Conservation (phyloP, 2,329 filamentous ascomycete species). For the Fusarium haematococcum region DNA sequence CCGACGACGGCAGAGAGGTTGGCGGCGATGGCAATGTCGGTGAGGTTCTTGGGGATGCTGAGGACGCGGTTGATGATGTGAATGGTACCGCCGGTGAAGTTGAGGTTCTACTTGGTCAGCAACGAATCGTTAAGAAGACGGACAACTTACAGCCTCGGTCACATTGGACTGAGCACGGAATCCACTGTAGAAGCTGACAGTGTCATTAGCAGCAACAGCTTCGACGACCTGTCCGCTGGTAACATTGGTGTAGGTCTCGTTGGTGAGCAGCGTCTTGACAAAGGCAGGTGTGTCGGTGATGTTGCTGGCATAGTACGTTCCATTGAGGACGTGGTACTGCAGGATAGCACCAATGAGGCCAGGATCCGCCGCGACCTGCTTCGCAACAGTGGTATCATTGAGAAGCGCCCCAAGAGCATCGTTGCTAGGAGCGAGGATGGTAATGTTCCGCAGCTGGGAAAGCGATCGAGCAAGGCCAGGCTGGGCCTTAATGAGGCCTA, state of each 20-base stretch:
- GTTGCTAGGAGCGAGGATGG: slow-evolving; percentile 67
- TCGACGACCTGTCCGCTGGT: slow-evolving; percentile 59
- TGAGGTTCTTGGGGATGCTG: slow-evolving; percentile 48
- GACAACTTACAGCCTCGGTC: slow-evolving; percentile 44
- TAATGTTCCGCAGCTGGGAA: slow-evolving; percentile 33
- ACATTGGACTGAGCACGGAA: slow-evolving; percentile 54
- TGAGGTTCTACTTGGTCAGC: slow-evolving; percentile 50
- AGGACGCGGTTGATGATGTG: slow-evolving; percentile 63
- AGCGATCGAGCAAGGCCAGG: slow-evolving; percentile 33
- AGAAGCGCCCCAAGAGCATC: slow-evolving; percentile 63
- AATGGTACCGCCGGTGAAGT: slow-evolving; percentile 59
- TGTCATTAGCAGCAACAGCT: slow-evolving; percentile 53
- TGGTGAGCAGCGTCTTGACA: slow-evolving; percentile 57
- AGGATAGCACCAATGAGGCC: slow-evolving; percentile 59
- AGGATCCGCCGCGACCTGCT: slow-evolving; percentile 53
- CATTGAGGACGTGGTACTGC: slow-evolving; percentile 68
- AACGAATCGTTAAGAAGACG: too few relatives aligned
- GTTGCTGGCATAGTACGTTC: slow-evolving; percentile 52
- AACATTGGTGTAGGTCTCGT: slow-evolving; percentile 55
- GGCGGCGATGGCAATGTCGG: slow-evolving; percentile 44
- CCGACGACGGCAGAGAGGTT: slow-evolving; percentile 39
- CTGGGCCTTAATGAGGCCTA: slow-evolving; percentile 42
- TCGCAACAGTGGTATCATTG: slow-evolving; percentile 55
- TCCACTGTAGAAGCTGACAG: slow-evolving; percentile 59
- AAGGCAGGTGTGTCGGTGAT: slow-evolving; percentile 48